A percentile compares a stretch with the other conserved stretches of the same genome.
These are phyloP conservation scores for Garcileccinum viscosum DNA, from an alignment of 1,284 basidiomycete genomes.

Conservation along the genomic window DNA sequence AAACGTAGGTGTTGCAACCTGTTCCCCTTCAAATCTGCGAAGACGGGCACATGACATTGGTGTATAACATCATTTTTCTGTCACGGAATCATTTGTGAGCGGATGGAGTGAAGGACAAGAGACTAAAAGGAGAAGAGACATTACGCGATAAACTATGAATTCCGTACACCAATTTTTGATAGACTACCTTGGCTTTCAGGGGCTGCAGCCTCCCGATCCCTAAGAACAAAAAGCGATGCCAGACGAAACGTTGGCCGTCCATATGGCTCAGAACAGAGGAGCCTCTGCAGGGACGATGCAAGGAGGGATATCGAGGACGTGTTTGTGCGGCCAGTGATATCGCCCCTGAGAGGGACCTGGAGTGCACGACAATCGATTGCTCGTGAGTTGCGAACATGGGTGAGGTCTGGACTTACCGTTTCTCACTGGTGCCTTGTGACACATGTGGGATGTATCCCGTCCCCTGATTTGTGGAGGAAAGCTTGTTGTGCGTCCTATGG, in stretches of 20 bases:
- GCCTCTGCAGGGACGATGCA: conserved; percentile 27
- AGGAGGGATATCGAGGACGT: background rate
- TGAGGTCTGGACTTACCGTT: background rate
- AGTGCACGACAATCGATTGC: conserved; percentile 59
- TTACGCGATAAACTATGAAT: background rate
- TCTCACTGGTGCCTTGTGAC: background rate
- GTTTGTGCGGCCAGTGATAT: background rate
- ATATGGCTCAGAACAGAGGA: conserved; percentile 67
- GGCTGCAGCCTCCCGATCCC: conserved; percentile 47
- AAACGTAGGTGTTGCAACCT: conserved; percentile 19
- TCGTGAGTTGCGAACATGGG: background rate
- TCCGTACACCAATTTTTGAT: background rate
- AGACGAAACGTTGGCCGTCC: conserved; percentile 61
- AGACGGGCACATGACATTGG: background rate
- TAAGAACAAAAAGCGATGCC: conserved; percentile 63
- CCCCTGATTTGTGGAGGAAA: background rate
- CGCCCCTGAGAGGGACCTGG: conserved; percentile 49
- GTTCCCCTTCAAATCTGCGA: background rate
- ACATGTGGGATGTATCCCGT: background rate
- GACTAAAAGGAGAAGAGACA: background rate
- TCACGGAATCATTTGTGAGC: background rate
- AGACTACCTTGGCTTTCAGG: background rate
- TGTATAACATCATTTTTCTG: background rate
- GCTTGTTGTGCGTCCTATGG: background rate
- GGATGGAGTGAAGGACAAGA: background rate